Percentiles rank a stretch among this genome's conserved stretches.
Conservation (phyloP, 1,284 basidiomycete genomes). For the Cryptococcus sp. region DNA sequence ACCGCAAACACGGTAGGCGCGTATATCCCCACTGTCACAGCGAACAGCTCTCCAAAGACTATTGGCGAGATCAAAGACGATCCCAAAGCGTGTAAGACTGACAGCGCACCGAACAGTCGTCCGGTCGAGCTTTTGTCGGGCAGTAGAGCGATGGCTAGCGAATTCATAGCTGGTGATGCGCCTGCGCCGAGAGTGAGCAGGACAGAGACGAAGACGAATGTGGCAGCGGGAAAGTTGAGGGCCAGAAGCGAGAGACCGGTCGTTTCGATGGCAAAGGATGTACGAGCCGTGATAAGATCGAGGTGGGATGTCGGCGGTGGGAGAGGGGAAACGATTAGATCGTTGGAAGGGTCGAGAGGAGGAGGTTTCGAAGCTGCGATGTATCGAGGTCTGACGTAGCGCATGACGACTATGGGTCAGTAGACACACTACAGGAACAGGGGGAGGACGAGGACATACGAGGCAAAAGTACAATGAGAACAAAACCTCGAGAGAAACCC, state of each 20-base stretch:
- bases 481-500: conserved; percentile 57
- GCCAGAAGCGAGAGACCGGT: conserved; percentile 54
- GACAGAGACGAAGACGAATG: conserved; percentile 34
- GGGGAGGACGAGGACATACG: too few relatives aligned
- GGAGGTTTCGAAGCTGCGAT: neutral
- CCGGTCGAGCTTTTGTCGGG: conserved; percentile 38
- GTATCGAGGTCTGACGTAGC: conserved; percentile 41
- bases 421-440: too few relatives aligned
- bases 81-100: conserved; percentile 39
- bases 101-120: conserved; percentile 42
- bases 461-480: conserved; percentile 62
- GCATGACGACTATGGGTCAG: too few relatives aligned
- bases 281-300: conserved; percentile 37
- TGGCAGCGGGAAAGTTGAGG: conserved; percentile 15
- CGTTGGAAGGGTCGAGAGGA: neutral
- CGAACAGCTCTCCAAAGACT: conserved; percentile 37
- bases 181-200: conserved; percentile 34
- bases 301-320: conserved; percentile 21
- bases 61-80: conserved; percentile 37
- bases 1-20: conserved; percentile 39
- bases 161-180: conserved; percentile 34
- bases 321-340: neutral
- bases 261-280: conserved; percentile 53
- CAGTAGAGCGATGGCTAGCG: conserved; percentile 40
- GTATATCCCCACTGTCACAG: conserved; percentile 34